Evolutionary conservation across 345 rosid species (phyloP).

Genomic region (Populus pruinosa): DNA sequence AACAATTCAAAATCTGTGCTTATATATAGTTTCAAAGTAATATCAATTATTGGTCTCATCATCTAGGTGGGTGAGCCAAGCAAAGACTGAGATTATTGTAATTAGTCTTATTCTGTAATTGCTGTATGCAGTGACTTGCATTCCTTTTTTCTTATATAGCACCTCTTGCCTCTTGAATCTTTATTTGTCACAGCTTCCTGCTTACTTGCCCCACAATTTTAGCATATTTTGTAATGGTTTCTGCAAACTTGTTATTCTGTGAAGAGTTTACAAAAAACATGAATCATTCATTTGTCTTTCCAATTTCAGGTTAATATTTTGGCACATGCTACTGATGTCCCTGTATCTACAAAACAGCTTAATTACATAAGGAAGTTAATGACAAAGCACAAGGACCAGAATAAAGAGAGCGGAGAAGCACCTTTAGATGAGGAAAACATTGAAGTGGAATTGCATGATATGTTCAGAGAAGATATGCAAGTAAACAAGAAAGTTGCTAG

Average conservation of each 20-base stretch:
- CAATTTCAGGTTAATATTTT: slow-evolving; percentile 76
- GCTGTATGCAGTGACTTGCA: background rate
- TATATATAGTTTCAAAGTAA: background rate
- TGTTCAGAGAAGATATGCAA: slow-evolving; percentile 30
- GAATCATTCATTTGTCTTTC: slow-evolving; percentile 22
- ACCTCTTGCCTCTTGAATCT: background rate
- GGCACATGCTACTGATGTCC: slow-evolving; percentile 71
- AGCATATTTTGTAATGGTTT: background rate
- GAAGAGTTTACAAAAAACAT: background rate
- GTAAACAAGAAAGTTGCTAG: slow-evolving; percentile 33
- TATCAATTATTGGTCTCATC: background rate
- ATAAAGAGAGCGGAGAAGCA: slow-evolving; percentile 28
- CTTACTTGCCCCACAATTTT: no score
- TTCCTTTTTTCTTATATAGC: background rate
- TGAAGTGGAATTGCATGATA: slow-evolving; percentile 27
- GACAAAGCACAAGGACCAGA: slow-evolving; percentile 48
- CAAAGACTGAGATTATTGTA: no score
- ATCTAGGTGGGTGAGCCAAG: background rate
- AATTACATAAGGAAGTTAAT: slow-evolving; percentile 69
- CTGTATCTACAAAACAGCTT: slow-evolving; percentile 71
- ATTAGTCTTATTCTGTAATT: no score
- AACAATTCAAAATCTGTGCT: background rate
- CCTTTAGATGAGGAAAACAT: slow-evolving; percentile 21
- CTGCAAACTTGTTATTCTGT: background rate
- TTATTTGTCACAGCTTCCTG: background rate